A percentile compares a stretch with the other conserved stretches of the same genome.
Conservation (phyloP, 371 early-diverging fungal genomes). For the Mucor racemosus region DNA sequence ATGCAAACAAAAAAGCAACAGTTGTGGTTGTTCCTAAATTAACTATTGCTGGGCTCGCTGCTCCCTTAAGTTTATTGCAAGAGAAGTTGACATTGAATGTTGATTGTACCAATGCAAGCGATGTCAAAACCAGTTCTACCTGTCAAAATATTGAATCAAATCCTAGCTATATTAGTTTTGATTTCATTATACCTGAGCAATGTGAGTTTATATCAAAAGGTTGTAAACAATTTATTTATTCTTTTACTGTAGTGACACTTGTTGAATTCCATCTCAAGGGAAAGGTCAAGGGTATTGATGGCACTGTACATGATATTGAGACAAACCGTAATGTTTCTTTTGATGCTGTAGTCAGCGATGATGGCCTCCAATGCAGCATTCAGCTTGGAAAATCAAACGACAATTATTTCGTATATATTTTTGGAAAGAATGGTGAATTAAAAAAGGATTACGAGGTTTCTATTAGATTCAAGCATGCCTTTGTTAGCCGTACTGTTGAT, state of each 20-base stretch:
- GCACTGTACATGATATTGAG: not conserved
- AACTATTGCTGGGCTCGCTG: slow-evolving; percentile 24
- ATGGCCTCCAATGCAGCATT: slow-evolving; percentile 9
- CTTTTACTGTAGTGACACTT: slow-evolving; percentile 12
- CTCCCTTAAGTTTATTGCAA: slow-evolving; percentile 41
- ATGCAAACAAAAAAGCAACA: slow-evolving; percentile 45
- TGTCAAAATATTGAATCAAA: slow-evolving; percentile 26
- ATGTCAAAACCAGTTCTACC: slow-evolving; percentile 33
- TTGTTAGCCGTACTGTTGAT: slow-evolving; percentile 17
- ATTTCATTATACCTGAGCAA: slow-evolving; percentile 42
- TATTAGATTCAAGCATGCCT: slow-evolving; percentile 37
- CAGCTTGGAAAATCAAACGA: slow-evolving; percentile 6
- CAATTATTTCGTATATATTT: slow-evolving; percentile 37
- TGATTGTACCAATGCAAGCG: slow-evolving; percentile 24
- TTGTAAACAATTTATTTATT: too few relatives aligned
- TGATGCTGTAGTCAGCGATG: not conserved
- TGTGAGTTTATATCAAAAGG: slow-evolving; percentile 22
- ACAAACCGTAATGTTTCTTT: not conserved
- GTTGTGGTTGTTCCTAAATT: slow-evolving; percentile 51
- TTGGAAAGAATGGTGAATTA: slow-evolving; percentile 63
- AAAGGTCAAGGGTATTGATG: slow-evolving; percentile 34
- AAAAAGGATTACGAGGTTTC: slow-evolving; percentile 36
- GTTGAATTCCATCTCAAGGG: slow-evolving; percentile 36
- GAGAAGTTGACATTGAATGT: slow-evolving; percentile 44
- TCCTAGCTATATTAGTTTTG: slow-evolving; percentile 17